Base-by-base conservation (phyloP, 805 yeast genomes). In the Cyberlindnera saturnus region DNA sequence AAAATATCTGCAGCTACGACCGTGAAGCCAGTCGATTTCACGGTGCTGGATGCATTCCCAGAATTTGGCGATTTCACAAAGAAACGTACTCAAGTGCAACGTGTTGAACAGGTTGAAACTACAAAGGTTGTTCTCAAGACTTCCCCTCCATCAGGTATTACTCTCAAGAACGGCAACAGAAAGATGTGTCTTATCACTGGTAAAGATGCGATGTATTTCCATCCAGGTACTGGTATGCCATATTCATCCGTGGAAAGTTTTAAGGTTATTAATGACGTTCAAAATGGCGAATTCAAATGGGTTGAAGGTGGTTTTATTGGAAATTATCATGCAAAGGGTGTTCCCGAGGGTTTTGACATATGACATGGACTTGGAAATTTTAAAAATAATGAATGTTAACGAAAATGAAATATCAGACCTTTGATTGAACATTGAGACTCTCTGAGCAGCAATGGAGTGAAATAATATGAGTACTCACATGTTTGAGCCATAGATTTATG, bases 171-270 rank as follows among this genome's bases (percentile, higher is more conserved):
- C 60, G 88, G 86, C 26, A 71, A 72, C 40, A 81, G 78, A 61
- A 69, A 71, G 55, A 75, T 79, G 63, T 84, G 96, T 71, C 67
- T 82, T 20, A 79, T 90, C 36, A 80, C 88, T 3, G 96, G 96
- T 3, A 74, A 74, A 39, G 81, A 80, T 38, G 95, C 93, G 15
- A 75, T 79, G 56, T 91, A 87, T 62, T 81, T 84, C 50, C 98
- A 91, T 67, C 98, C 98, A 0, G 73, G 77, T 32, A 80, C 84
- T 26, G 96, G 96, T 32, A 76, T 93, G 41, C 95, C 96, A 2
- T 93, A 93, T 63, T 74, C 82, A 39, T 82, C 82, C 49, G 85
- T 88, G 47, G 90, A 84, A 38, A 82, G 91, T n/a, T 88, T 81
- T 60, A 80, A 76, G 52, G 70, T 83, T 23, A 69, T 86, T 36